Percentiles rank a stretch among this genome's conserved stretches.
These are phyloP conservation scores for Lycium barbarum DNA, from an alignment of 257 asterid species.

Conservation along the genomic window DNA sequence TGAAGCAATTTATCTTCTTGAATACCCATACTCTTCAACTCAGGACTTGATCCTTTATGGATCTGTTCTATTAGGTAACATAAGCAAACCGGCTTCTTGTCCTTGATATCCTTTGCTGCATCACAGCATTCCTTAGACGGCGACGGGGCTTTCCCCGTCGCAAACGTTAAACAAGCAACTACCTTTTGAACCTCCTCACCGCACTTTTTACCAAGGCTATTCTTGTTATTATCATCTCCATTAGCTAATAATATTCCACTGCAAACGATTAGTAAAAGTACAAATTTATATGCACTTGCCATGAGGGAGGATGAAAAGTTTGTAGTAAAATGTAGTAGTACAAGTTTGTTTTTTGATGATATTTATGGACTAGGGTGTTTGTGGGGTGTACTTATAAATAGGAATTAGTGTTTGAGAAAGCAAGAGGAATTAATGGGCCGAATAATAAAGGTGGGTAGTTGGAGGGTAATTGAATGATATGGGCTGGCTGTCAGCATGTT, in stretches of 20 bases:
- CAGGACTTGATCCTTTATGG: constrained; percentile 65
- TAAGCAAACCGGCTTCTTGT: constrained; percentile 64
- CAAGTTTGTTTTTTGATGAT: background rate
- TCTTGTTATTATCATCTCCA: constrained; percentile 20
- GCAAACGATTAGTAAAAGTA: background rate
- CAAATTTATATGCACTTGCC: background rate
- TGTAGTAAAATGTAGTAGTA: background rate
- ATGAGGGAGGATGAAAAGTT: background rate
- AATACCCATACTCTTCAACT: constrained; percentile 71
- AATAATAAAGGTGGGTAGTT: constrained; percentile 21
- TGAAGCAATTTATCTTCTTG: constrained; percentile 77
- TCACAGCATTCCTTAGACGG: constrained; percentile 80
- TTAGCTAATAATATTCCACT: background rate
- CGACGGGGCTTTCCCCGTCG: constrained; percentile 61
- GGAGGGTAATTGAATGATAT: background rate
- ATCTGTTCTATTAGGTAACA: constrained; percentile 79
- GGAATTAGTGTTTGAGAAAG: background rate
- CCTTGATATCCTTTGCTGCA: constrained; percentile 59
- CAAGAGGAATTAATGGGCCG: background rate
- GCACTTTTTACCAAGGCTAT: constrained; percentile 38
- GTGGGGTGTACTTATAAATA: background rate
- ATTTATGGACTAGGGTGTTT: background rate
- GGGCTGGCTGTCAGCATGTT: constrained; percentile 14
- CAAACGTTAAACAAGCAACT: constrained; percentile 65
- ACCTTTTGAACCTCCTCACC: constrained; percentile 59